phyloP scores from a whole-genome alignment of 2,329 filamentous ascomycete species.

The Aaosphaeria pasadenensis region DNA sequence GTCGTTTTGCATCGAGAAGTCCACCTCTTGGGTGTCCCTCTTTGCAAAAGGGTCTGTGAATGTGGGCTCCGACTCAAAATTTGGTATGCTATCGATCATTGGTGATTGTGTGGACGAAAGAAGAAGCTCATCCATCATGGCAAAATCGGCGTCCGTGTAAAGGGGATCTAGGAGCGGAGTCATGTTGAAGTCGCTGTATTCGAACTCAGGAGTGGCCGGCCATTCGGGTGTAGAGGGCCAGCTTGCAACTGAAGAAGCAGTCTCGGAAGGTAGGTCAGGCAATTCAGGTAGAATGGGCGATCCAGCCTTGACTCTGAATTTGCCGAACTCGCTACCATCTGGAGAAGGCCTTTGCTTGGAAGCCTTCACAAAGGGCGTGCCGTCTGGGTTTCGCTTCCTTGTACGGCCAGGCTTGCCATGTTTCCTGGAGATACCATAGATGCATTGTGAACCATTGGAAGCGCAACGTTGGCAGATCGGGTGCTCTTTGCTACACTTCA shows the following conservation, averaged over 20 bases:
- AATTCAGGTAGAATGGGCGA: constrained; percentile 12
- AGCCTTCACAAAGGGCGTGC: constrained; percentile 24
- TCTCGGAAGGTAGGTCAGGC: constrained; percentile 11
- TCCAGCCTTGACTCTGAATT: constrained; percentile 22
- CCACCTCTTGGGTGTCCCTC: constrained; percentile 20
- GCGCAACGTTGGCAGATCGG: constrained; percentile 31
- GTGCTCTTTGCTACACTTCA: constrained; percentile 36
- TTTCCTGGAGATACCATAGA: constrained; percentile 34
- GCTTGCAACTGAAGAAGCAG: constrained; percentile 5
- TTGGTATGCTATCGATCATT: constrained; percentile 11
- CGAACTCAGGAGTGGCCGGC: constrained; percentile 21
- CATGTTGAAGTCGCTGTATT: constrained; percentile 24
- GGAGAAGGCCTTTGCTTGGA: constrained; percentile 23
- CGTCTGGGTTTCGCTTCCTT: constrained; percentile 29
- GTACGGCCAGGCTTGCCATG: constrained; percentile 33
- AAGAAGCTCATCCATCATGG: constrained; percentile 7
- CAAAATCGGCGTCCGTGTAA: constrained; percentile 20
- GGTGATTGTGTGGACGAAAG: not conserved
- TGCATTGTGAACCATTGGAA: constrained; percentile 23
- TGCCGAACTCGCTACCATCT: constrained; percentile 25
- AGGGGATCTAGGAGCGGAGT: constrained; percentile 18
- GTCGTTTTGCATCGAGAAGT: constrained; percentile 13
- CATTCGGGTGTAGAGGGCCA: constrained; percentile 26
- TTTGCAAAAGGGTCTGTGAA: constrained; percentile 27
- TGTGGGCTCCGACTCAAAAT: constrained; percentile 18